These are phyloP conservation scores for Puccinellia tenuiflora DNA, from an alignment of 176 grass and related monocot species.

Conservation along the genomic window DNA sequence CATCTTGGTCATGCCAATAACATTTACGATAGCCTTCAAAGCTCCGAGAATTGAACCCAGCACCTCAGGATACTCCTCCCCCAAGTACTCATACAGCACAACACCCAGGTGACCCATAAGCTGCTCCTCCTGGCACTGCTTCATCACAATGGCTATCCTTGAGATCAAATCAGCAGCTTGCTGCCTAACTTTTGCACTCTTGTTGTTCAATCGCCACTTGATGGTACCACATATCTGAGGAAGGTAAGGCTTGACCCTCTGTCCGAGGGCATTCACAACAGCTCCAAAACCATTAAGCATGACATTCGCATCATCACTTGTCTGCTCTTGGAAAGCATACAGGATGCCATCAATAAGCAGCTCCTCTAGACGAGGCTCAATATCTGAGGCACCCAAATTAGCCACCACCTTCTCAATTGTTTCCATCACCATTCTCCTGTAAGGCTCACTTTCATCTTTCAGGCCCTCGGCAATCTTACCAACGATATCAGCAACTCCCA, in stretches of 20 bases:
- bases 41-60: conserved; percentile 96
- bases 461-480: conserved; percentile 87
- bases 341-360: conserved; percentile 96
- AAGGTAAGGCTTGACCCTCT: conserved; percentile 90
- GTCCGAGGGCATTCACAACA: conserved; percentile 83
- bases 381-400: conserved; percentile 93
- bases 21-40: conserved; percentile 95
- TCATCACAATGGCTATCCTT: conserved; percentile 95
- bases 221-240: conserved; percentile 99
- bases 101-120: conserved; percentile 97
- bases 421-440: conserved; percentile 99
- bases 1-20: conserved; percentile 99
- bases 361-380: conserved; percentile 83
- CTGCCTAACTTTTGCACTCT: conserved; percentile 96
- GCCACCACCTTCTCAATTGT: conserved; percentile 97
- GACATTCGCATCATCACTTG: conserved; percentile 99
- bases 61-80: conserved; percentile 97
- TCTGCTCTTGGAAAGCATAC: conserved; percentile 99
- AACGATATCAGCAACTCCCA: conserved; percentile 90
- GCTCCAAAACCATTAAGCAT: conserved; percentile 99
- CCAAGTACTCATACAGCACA: conserved; percentile 92
- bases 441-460: conserved; percentile 96
- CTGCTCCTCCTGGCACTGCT: conserved; percentile 95
- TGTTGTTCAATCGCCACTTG: conserved; percentile 97
- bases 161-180: conserved; percentile 97